Evolutionary conservation across 768 basidiomycete species (phyloP).

Genomic region (Leccinum imitatum): DNA sequence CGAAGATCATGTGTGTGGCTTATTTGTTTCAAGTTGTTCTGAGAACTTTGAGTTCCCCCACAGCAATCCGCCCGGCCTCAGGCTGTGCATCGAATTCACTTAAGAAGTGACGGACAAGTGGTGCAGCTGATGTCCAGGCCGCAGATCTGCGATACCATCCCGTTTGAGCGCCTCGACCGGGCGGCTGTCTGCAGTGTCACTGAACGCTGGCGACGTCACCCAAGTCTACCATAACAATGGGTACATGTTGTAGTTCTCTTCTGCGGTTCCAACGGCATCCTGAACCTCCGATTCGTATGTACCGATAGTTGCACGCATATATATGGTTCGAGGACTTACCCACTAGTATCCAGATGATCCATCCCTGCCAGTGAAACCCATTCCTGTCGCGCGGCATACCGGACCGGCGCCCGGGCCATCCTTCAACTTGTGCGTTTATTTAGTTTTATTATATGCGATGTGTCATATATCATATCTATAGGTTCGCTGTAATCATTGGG

Average conservation of each 20-base stretch:
- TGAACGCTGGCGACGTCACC: neutral
- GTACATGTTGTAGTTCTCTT: neutral
- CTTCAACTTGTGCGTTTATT: neutral
- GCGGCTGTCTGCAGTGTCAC: neutral
- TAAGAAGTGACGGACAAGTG: neutral
- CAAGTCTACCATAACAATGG: neutral
- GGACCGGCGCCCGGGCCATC: too few relatives aligned
- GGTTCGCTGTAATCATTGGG: slow-evolving; percentile 43
- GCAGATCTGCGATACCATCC: neutral
- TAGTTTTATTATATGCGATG: neutral
- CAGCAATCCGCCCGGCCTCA: neutral
- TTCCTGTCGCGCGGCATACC: neutral
- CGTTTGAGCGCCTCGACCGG: neutral
- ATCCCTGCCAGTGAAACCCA: neutral
- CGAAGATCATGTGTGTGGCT: neutral
- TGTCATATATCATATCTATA: neutral
- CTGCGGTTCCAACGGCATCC: neutral
- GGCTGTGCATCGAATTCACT: neutral
- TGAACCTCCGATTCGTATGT: neutral
- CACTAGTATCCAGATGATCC: neutral
- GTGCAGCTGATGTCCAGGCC: neutral
- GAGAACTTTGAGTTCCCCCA: neutral
- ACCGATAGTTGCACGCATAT: neutral
- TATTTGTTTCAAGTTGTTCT: neutral
- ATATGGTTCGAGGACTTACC: neutral